Conservation (phyloP, 2,329 filamentous ascomycete genomes). For the Phyllachora maydis region DNA sequence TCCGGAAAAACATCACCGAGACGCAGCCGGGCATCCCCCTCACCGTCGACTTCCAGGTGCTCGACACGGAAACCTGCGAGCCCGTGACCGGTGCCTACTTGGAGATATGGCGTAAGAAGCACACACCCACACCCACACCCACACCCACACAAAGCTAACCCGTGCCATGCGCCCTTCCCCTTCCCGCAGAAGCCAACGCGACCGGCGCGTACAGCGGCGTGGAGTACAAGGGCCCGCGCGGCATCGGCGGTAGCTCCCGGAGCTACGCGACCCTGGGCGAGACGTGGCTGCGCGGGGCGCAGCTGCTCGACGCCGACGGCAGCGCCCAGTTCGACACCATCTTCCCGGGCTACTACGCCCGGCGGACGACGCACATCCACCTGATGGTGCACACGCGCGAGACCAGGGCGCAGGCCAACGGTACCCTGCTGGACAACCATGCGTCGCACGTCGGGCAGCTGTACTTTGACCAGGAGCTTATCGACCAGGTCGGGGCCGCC, state of each 20-base stretch:
- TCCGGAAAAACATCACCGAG: conserved; percentile 21
- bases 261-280: conserved; percentile 16
- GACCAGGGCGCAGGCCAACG: conserved; percentile 13
- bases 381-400: conserved; percentile 21
- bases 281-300: conserved; percentile 19
- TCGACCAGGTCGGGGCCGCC: conserved; percentile 23
- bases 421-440: conserved; percentile 25
- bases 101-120: conserved; percentile 20
- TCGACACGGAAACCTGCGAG: conserved; percentile 25
- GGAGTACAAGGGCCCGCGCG: conserved; percentile 11
- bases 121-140: conserved; percentile 3
- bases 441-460: conserved; percentile 41
- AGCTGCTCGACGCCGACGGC: conserved; percentile 17
- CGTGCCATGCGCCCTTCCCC: too few relatives aligned
- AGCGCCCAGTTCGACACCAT: conserved; percentile 18
- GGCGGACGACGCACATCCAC: conserved; percentile 25
- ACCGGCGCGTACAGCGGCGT: conserved; percentile 27
- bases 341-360: conserved; percentile 22
- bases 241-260: conserved; percentile 16
- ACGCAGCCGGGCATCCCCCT: conserved; percentile 19
- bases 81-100: conserved; percentile 18
- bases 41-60: conserved; percentile 23
- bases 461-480: conserved; percentile 41
- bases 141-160: background rate
- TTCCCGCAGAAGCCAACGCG: conserved; percentile 13